Percentiles rank a stretch among this genome's conserved stretches.
phyloP scores from a whole-genome alignment of 768 basidiomycete genomes.

The Dentipellis sp. region DNA sequence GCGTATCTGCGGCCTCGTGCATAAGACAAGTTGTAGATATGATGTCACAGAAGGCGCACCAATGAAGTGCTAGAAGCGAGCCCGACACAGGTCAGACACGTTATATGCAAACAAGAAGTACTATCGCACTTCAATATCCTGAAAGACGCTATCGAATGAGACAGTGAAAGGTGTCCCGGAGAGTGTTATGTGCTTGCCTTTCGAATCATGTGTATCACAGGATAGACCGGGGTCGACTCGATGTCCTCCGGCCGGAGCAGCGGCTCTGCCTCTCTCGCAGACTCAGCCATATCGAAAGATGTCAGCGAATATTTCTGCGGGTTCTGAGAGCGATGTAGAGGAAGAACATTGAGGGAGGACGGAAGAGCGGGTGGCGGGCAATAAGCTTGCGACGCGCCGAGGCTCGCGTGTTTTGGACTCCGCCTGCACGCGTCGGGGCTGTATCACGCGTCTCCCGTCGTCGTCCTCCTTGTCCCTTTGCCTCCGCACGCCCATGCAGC shows the following conservation, averaged over 20 bases:
- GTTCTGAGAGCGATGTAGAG: too few relatives aligned
- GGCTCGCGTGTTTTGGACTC: slow-evolving; percentile 10
- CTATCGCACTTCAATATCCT: slow-evolving; percentile 8
- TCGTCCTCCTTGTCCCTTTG: neutral
- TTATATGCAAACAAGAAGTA: neutral
- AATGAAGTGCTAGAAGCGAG: slow-evolving; percentile 48
- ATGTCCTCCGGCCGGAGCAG: slow-evolving; percentile 43
- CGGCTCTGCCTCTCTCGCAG: slow-evolving; percentile 24
- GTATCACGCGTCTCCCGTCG: neutral
- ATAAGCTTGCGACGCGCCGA: neutral
- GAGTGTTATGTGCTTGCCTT: slow-evolving; percentile 30
- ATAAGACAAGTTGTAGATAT: slow-evolving; percentile 1
- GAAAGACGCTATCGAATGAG: neutral
- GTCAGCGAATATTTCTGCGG: neutral
- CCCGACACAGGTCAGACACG: neutral
- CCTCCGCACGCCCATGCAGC: slow-evolving; percentile 8
- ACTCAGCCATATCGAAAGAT: neutral
- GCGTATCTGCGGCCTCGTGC: slow-evolving; percentile 50
- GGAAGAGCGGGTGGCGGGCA: neutral
- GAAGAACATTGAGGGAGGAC: neutral
- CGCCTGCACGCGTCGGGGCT: slow-evolving; percentile 12
- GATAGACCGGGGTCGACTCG: slow-evolving; percentile 59
- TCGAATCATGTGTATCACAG: slow-evolving; percentile 73
- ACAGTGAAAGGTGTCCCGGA: slow-evolving; percentile 14
- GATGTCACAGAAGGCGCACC: slow-evolving; percentile 30